Evolutionary conservation across 2,329 filamentous ascomycete species (phyloP).

Genomic region (Ophiostoma ulmi): DNA sequence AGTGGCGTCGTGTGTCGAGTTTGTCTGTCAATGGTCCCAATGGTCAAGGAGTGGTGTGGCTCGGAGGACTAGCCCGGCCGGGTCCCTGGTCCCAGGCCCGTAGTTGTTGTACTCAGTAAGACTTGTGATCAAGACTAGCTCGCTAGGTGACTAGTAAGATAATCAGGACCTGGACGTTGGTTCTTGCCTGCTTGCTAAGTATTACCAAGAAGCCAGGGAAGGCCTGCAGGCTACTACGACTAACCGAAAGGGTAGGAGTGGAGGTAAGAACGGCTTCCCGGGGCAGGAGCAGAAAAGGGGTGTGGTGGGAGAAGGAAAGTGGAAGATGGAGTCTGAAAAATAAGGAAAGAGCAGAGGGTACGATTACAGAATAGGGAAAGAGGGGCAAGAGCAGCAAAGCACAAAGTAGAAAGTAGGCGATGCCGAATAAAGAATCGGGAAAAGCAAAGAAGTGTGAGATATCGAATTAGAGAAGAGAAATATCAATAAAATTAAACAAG

Average conservation of each 20-base stretch:
- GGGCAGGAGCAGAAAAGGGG: conserved; percentile 8
- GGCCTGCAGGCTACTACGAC: background rate
- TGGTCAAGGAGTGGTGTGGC: background rate
- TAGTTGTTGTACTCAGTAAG: background rate
- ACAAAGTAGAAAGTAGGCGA: too few species aligned
- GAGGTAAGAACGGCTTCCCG: background rate
- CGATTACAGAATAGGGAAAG: conserved; percentile 2
- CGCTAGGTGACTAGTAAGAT: background rate
- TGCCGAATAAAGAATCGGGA: too few species aligned
- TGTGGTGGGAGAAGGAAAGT: conserved; percentile 5
- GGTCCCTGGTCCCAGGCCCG: conserved; percentile 11
- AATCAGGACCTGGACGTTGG: conserved; percentile 1
- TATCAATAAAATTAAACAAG: too few species aligned
- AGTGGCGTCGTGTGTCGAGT: conserved; percentile 7
- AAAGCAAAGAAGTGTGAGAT: too few species aligned
- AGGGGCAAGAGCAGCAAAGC: background rate
- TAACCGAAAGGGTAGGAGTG: conserved; percentile 1
- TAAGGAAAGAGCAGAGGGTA: background rate
- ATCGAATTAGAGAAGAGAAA: too few species aligned
- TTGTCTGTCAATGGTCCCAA: background rate
- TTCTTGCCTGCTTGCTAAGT: background rate
- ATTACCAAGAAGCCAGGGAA: background rate
- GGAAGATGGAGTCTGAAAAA: background rate
- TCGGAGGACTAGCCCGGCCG: conserved; percentile 10
- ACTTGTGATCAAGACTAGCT: background rate